These are phyloP conservation scores for Penicillium frequentans DNA, from an alignment of 2,329 filamentous ascomycete species.

Conservation along the genomic window DNA sequence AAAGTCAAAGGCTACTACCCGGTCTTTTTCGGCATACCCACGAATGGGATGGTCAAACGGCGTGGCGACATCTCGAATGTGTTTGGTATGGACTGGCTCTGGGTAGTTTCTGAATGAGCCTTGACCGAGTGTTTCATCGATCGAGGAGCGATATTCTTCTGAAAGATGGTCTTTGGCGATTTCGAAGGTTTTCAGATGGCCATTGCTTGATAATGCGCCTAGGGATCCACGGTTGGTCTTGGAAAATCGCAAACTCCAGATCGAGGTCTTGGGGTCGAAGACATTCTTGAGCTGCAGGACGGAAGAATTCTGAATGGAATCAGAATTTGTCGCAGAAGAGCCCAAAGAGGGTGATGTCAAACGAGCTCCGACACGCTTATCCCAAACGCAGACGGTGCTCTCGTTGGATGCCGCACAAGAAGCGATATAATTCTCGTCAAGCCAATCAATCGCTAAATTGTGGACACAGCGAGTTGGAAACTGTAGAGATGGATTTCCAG, in stretches of 20 bases:
- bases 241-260: conserved; percentile 64
- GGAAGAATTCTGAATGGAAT: conserved; percentile 44
- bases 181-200: conserved; percentile 59
- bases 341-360: conserved; percentile 38
- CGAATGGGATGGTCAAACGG: conserved; percentile 49
- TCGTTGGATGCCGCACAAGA: conserved; percentile 57
- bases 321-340: conserved; percentile 26
- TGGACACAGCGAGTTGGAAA: conserved; percentile 61
- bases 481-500: conserved; percentile 44
- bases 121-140: conserved; percentile 42
- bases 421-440: conserved; percentile 66
- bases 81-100: conserved; percentile 47
- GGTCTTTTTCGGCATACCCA: conserved; percentile 46
- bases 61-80: conserved; percentile 44
- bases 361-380: conserved; percentile 52
- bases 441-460: conserved; percentile 63
- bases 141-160: conserved; percentile 39
- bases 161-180: conserved; percentile 52
- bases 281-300: conserved; percentile 60
- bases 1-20: conserved; percentile 63
- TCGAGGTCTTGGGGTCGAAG: conserved; percentile 52
- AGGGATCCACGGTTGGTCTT: conserved; percentile 59
- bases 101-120: conserved; percentile 42
- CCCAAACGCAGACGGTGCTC: conserved; percentile 62
- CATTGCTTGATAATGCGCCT: conserved; percentile 59